Evolutionary conservation across 768 basidiomycete genomes (phyloP), one percentile per base, ranked within the genome.

Genomic region (Zangia roseola): DNA sequence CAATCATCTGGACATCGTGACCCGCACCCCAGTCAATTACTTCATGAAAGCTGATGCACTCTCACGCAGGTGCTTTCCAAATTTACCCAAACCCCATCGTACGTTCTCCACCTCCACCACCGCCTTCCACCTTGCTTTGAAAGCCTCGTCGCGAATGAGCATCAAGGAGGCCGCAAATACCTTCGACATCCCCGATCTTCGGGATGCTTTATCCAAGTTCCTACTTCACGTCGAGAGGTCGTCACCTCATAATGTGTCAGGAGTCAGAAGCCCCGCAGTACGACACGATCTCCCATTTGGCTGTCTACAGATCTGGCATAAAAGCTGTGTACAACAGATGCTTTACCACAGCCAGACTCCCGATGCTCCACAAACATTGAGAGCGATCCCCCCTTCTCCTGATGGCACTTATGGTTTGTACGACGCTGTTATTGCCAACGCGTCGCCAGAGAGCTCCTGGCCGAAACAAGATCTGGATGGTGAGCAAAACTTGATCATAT

Each of bases 401-500:
- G 24, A 26, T 5, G 43, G 53, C 49, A 28, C 48, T 8, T 30
- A 39, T 16, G 54, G 59, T 14, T 39, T 41, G 6, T 53, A 38
- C 24, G 56, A 60, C 34, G 35, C 31, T 14, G 50, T 51, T 25
- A 33, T 60, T 10, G n/a, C 57, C n/a, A 45, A 37, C 23, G 41
- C 45, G n/a, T 37, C 53, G 23, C 25, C 40, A 1, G 19, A 46
- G 13, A 20, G 33, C 6, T 14, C 31, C 6, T 60, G 59, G 59
- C 56, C 56, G 7, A 25, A 19, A 5, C 14, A 21, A 7, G 56
- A 51, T n/a, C 20, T 25, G 19, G 21, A 40, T 19, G 20, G 21
- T 16, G 14, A 25, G 26, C 26, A 28, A 28, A 28, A 28, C 26
- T 28, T 10, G 9, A 10, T 6, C 9, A 28, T 28, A 10, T 28